These are phyloP conservation scores for Russula virescens DNA, from an alignment of 768 basidiomycete species.

Conservation along the genomic window DNA sequence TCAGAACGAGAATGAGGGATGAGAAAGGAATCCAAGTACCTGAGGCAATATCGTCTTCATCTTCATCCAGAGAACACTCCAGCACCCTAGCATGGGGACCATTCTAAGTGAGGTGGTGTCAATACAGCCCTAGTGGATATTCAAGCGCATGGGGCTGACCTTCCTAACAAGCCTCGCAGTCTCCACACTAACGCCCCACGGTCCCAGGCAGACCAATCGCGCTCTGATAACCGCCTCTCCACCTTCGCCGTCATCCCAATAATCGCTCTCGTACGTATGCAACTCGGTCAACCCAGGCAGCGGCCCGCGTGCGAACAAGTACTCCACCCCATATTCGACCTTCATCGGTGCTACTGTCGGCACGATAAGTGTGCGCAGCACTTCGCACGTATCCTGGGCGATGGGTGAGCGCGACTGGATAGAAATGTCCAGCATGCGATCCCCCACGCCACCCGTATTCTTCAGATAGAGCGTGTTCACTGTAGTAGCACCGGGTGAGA, in stretches of 20 bases:
- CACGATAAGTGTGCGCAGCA: slow-evolving; percentile 59
- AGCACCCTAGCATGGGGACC: slow-evolving; percentile 42
- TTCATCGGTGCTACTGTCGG: slow-evolving; percentile 61
- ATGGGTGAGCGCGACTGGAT: slow-evolving; percentile 50
- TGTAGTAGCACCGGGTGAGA: slow-evolving; percentile 52
- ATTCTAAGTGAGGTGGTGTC: slow-evolving; percentile 35
- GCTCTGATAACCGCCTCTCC: slow-evolving; percentile 55
- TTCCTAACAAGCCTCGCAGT: slow-evolving; percentile 41
- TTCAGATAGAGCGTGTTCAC: slow-evolving; percentile 60
- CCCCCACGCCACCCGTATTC: slow-evolving; percentile 57
- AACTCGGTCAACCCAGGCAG: slow-evolving; percentile 50
- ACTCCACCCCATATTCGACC: slow-evolving; percentile 47
- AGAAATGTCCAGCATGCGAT: slow-evolving; percentile 76
- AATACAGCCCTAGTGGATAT: slow-evolving; percentile 3
- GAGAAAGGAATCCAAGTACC: slow-evolving; percentile 28
- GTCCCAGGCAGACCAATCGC: slow-evolving; percentile 48
- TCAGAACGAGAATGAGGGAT: background rate
- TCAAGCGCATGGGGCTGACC: slow-evolving; percentile 35
- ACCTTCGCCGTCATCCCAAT: slow-evolving; percentile 46
- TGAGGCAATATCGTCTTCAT: slow-evolving; percentile 40
- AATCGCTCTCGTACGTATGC: slow-evolving; percentile 44
- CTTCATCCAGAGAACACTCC: slow-evolving; percentile 47
- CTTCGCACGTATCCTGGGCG: slow-evolving; percentile 45
- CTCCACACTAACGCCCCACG: slow-evolving; percentile 51
- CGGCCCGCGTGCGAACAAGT: slow-evolving; percentile 39